Percentiles rank a stretch among this genome's conserved stretches.
Evolutionary conservation across 148 eudicot genomes (phyloP).

Genomic region (Polygonum aviculare): DNA sequence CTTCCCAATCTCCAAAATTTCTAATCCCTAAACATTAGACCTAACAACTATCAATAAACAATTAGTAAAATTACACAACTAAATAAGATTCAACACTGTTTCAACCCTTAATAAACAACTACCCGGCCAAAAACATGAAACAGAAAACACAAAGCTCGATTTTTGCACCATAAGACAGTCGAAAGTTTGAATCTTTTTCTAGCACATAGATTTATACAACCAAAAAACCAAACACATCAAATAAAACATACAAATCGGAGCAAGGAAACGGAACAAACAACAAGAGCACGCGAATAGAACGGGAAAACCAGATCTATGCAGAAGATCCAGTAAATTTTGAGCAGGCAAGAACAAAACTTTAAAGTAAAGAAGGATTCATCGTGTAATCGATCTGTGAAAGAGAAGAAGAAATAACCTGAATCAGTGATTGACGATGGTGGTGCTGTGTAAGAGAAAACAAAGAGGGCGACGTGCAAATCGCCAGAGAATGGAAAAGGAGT

Average conservation of each 20-base stretch:
- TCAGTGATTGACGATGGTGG: background rate
- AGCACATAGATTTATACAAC: background rate
- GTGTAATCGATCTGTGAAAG: background rate
- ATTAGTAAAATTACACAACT: background rate
- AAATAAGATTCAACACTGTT: background rate
- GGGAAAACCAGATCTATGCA: background rate
- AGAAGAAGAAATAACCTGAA: background rate
- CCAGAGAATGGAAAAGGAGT: background rate
- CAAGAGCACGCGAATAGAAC: background rate
- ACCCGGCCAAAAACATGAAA: background rate
- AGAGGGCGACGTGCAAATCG: conserved; percentile 1
- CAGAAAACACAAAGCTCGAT: background rate
- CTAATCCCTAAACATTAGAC: background rate
- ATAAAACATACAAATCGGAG: background rate
- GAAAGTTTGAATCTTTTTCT: background rate
- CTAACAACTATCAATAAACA: background rate
- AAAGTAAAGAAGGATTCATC: background rate
- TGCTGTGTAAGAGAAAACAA: background rate
- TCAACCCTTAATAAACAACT: background rate
- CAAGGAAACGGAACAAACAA: background rate
- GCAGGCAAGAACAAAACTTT: background rate
- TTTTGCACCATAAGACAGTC: background rate
- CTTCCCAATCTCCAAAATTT: background rate
- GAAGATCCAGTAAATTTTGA: background rate
- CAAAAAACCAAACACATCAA: background rate